A percentile compares a stretch with the other conserved stretches of the same genome.
These are phyloP conservation scores for Cryptococcus neoformans DNA, from an alignment of 1,284 basidiomycete genomes.

Conservation along the genomic window DNA sequence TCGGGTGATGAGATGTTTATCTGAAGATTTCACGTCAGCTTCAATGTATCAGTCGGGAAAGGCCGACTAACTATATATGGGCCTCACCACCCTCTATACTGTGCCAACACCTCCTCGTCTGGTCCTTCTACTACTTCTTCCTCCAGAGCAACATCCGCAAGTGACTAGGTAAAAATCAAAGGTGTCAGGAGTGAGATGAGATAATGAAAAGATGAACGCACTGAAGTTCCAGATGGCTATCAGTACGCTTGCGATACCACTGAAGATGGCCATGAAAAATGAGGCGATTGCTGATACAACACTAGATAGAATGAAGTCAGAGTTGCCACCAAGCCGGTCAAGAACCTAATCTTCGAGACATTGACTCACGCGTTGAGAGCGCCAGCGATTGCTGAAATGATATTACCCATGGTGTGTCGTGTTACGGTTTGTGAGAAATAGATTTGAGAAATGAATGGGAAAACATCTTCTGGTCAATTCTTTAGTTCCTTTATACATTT, in stretches of 20 bases:
- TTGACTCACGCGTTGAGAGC: conserved; percentile 20
- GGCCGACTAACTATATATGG: not conserved
- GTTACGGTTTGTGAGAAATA: not conserved
- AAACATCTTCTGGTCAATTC: too few relatives aligned
- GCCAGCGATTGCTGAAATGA: conserved; percentile 34
- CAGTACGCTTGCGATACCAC: conserved; percentile 32
- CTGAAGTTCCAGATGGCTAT: conserved; percentile 38
- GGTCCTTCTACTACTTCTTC: conserved; percentile 10
- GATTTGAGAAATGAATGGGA: not conserved
- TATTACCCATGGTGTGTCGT: conserved; percentile 26
- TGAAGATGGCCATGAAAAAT: conserved; percentile 36
- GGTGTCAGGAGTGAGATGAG: not conserved
- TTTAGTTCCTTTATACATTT: too few relatives aligned
- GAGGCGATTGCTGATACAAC: conserved; percentile 20
- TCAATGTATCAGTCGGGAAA: too few relatives aligned
- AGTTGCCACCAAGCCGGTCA: not conserved
- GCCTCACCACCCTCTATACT: conserved; percentile 26
- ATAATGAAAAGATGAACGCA: conserved; percentile 3
- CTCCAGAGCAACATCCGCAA: conserved; percentile 28
- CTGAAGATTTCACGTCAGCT: too few relatives aligned
- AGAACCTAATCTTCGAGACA: not conserved
- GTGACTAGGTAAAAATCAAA: conserved; percentile 13
- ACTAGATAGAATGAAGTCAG: not conserved
- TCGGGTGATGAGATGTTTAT: too few relatives aligned
- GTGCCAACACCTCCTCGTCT: conserved; percentile 26